phyloP scores from a whole-genome alignment of 495 filamentous ascomycete genomes.

The Extremus antarcticus region DNA sequence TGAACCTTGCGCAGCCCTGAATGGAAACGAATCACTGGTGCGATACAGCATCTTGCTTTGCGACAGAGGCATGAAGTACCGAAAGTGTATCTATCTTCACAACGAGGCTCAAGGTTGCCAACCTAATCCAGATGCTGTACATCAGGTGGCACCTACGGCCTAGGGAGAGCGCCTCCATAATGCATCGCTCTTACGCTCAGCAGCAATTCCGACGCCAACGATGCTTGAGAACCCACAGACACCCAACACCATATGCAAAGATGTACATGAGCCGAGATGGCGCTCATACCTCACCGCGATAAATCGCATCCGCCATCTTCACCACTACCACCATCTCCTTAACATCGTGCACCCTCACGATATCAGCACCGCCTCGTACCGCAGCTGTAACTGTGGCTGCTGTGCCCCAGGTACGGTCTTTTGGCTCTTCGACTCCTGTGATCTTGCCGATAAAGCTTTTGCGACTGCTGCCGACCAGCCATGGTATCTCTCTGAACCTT shows the following conservation, averaged over 20 bases:
- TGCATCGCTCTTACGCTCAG: neutral
- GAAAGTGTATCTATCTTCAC: too few species aligned
- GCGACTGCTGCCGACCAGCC: constrained; percentile 80
- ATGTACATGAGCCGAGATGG: neutral
- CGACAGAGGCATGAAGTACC: neutral
- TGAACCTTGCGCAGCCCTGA: too few species aligned
- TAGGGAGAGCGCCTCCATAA: neutral
- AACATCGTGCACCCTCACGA: constrained; percentile 92
- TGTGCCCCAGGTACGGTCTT: constrained; percentile 68
- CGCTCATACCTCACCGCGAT: constrained; percentile 15
- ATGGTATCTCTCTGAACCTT: constrained; percentile 58
- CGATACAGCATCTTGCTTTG: neutral
- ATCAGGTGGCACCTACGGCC: too few species aligned
- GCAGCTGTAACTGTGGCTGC: constrained; percentile 80
- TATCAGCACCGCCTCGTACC: constrained; percentile 84
- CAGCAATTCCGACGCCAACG: neutral
- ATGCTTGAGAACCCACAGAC: neutral
- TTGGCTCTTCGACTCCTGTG: constrained; percentile 61
- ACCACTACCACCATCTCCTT: constrained; percentile 78
- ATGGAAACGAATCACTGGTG: too few species aligned
- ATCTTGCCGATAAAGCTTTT: constrained; percentile 82
- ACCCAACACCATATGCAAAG: neutral
- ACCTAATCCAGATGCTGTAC: too few species aligned
- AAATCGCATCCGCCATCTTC: constrained; percentile 81
- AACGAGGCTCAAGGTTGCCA: too few species aligned